Evolutionary conservation across 768 basidiomycete species (phyloP).

Genomic region (Termitomyces sp.): DNA sequence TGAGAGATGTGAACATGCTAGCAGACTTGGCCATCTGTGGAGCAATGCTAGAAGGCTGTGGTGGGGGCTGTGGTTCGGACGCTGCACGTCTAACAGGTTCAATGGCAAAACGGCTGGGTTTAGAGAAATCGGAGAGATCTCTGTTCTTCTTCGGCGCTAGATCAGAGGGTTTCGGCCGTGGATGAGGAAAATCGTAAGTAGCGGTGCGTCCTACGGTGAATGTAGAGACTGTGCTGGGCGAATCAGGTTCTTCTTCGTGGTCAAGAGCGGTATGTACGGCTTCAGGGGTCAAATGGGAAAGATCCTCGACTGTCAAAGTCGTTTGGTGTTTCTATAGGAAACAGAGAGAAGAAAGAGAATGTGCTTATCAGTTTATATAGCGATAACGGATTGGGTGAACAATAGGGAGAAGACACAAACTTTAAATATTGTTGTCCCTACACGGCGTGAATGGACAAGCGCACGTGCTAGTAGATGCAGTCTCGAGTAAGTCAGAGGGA

Average conservation of each 20-base stretch:
- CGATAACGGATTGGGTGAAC: constrained; percentile 13
- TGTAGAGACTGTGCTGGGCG: constrained; percentile 10
- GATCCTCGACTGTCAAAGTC: constrained; percentile 38
- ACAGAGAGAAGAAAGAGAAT: constrained; percentile 12
- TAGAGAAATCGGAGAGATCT: constrained; percentile 12
- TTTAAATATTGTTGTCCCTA: constrained; percentile 39
- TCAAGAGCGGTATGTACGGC: constrained; percentile 30
- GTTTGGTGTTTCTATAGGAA: constrained; percentile 34
- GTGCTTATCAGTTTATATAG: constrained; percentile 6
- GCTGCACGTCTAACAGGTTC: constrained; percentile 25
- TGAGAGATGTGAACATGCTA: constrained; percentile 27
- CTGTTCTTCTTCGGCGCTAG: constrained; percentile 13
- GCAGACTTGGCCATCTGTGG: constrained; percentile 21
- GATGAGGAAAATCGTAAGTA: background rate
- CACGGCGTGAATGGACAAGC: constrained; percentile 41
- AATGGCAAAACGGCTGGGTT: constrained; percentile 13
- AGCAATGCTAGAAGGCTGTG: constrained; percentile 14
- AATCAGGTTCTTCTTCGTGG: constrained; percentile 19
- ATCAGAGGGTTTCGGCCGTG: background rate
- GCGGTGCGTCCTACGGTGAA: constrained; percentile 10
- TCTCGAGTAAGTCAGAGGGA: constrained; percentile 2
- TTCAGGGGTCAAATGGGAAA: constrained; percentile 36
- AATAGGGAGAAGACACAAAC: constrained; percentile 22
- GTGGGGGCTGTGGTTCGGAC: constrained; percentile 23
- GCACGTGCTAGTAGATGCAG: constrained; percentile 30